A percentile compares a stretch with the other conserved stretches of the same genome.
Conservation (phyloP, 2,329 filamentous ascomycete species). For the Cladosporium sp. region DNA sequence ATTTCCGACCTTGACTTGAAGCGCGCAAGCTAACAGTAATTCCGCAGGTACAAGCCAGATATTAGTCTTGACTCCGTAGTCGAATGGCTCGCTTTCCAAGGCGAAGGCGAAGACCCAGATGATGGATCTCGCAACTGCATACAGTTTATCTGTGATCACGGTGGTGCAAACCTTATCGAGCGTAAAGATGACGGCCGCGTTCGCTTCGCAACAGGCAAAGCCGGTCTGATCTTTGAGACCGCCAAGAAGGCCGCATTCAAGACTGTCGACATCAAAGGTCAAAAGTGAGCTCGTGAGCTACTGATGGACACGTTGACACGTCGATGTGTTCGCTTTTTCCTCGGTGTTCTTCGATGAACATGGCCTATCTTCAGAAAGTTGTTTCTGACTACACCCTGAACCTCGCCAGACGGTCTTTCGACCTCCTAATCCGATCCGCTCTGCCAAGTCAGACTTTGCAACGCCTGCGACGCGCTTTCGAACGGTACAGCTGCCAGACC, state of each 20-base stretch:
- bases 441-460: too few species aligned
- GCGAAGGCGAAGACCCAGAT: slow-evolving; percentile 39
- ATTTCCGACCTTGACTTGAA: neutral
- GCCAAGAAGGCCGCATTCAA: slow-evolving; percentile 71
- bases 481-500: too few species aligned
- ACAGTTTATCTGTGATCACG: slow-evolving; percentile 81
- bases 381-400: too few species aligned
- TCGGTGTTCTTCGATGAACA: neutral
- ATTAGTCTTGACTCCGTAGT: slow-evolving; percentile 87
- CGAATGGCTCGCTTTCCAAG: slow-evolving; percentile 93
- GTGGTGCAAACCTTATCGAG: slow-evolving; percentile 71
- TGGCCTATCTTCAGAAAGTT: neutral
- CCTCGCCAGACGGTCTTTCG: too few species aligned
- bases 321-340: neutral
- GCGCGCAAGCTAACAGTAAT: slow-evolving; percentile 41
- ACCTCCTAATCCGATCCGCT: too few species aligned
- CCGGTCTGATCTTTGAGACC: slow-evolving; percentile 66
- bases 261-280: slow-evolving; percentile 93
- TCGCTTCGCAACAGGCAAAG: slow-evolving; percentile 70
- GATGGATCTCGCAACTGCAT: slow-evolving; percentile 52
- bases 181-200: slow-evolving; percentile 67
- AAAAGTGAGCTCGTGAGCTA: slow-evolving; percentile 62
- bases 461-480: too few species aligned
- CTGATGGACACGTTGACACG: neutral
- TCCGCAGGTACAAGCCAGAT: slow-evolving; percentile 79